Evolutionary conservation across 257 asterid species (phyloP).

Genomic region (Penstemon newberryi): DNA sequence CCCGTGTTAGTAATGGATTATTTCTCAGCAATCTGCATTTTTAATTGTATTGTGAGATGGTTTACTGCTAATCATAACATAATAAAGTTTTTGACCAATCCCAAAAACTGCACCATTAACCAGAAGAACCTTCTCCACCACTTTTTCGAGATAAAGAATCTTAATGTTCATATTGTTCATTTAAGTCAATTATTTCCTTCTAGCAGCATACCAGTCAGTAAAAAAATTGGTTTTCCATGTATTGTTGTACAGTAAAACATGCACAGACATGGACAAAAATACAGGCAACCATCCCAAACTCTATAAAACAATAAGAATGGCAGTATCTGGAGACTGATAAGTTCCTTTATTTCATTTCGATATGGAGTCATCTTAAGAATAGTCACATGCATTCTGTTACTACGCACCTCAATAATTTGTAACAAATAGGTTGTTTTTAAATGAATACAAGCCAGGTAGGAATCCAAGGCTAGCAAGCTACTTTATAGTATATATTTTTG

Average conservation of each 20-base stretch:
- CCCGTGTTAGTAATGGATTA: slow-evolving; percentile 16
- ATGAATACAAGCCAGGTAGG: slow-evolving; percentile 21
- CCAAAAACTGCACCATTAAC: not conserved
- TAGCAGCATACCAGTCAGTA: not conserved
- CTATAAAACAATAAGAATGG: not conserved
- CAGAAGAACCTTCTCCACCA: not conserved
- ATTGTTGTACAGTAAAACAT: too few species aligned
- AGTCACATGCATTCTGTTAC: slow-evolving; percentile 21
- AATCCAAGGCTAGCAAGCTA: slow-evolving; percentile 36
- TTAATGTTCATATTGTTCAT: not conserved
- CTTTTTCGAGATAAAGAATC: not conserved
- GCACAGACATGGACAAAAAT: too few species aligned
- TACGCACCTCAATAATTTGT: slow-evolving; percentile 12
- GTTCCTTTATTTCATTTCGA: not conserved
- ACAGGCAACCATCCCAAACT: too few species aligned
- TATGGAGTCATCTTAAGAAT: not conserved
- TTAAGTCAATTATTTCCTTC: not conserved
- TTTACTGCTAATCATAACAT: not conserved
- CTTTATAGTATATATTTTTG: slow-evolving; percentile 16
- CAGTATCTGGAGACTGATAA: not conserved
- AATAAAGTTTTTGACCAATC: not conserved
- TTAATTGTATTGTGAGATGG: not conserved
- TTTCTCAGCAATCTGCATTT: not conserved
- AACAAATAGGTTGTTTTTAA: slow-evolving; percentile 10
- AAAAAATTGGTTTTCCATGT: too few species aligned